Base-by-base conservation (phyloP, 257 asterid genomes). In the Datura wrightii region DNA sequence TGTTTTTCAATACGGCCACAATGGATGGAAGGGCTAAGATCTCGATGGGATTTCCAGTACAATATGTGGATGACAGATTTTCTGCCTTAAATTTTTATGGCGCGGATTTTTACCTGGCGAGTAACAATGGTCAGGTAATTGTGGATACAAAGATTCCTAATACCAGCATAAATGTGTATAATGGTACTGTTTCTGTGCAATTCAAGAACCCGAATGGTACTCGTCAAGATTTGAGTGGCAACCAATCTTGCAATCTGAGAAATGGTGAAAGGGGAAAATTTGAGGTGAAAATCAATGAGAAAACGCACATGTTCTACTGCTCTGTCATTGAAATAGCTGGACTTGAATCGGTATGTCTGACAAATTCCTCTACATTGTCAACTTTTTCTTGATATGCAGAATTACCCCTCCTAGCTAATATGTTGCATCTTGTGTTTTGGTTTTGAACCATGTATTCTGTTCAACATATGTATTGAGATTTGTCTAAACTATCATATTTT, bases 1-100 rank as follows among this genome's bases (percentile, higher is more conserved):
- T 88, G 1, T 88, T 86, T 46, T 19, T 70, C 11, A 62, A 52
- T 18, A 84, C 41, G 2, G 72, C 72, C 8, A 36, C 83, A 36
- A 88, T 86, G 86, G 87, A 86, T 81, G 87, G 86, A 58, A 84
- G 86, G 79, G 89, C 83, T 3, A n/a, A 39, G 4, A 54, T 86
- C 7, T 65, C 87, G 16, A 65, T 86, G 31, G 87, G 87, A 19
- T 86, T 66, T 79, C 82, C 79, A 6, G 84, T 56, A 3, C 60
- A 65, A 15, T 15, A 58, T 31, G 66, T 86, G 10, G 54, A 66
- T 14, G 48, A 67, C 48, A 52, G 41, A 65, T 86, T 86, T 50
- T 5, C 66, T 31, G 9, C 60, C 11, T 41, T 86, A 10, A 41
- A 83, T 56, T 72, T 85, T 71, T 56, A 52, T 18, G 87, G 83